These are phyloP conservation scores for Clonostachys rosea DNA, from an alignment of 2,329 filamentous ascomycete genomes.

Conservation along the genomic window DNA sequence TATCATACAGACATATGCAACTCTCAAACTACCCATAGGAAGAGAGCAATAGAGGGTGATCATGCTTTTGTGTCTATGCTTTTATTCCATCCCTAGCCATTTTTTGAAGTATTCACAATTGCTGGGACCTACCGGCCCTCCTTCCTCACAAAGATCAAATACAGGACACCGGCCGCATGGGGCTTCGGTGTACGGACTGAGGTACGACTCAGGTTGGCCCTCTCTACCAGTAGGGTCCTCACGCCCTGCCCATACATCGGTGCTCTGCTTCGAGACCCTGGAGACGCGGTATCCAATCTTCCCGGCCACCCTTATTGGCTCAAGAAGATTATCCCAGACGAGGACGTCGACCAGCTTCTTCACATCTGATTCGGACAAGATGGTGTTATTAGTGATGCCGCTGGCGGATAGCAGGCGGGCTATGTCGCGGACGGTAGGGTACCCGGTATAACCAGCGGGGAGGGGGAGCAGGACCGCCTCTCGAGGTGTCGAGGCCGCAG, in stretches of 20 bases:
- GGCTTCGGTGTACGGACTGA: constrained; percentile 79
- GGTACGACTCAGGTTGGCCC: constrained; percentile 34
- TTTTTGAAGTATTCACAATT: constrained; percentile 89
- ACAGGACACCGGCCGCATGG: constrained; percentile 92
- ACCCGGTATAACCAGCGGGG: constrained; percentile 66
- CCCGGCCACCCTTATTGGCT: constrained; percentile 50
- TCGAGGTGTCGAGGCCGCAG: constrained; percentile 10
- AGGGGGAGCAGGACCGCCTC: constrained; percentile 43
- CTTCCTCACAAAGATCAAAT: constrained; percentile 86
- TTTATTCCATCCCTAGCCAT: constrained; percentile 44
- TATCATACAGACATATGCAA: too few species aligned
- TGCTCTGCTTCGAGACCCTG: constrained; percentile 40
- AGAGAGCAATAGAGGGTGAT: too few species aligned
- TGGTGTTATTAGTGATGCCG: constrained; percentile 68
- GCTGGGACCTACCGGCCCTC: constrained; percentile 82
- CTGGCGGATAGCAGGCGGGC: constrained; percentile 67
- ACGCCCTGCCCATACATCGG: constrained; percentile 31
- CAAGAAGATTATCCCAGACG: constrained; percentile 80
- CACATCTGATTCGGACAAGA: constrained; percentile 69
- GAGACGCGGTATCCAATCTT: constrained; percentile 48
- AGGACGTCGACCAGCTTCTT: constrained; percentile 84
- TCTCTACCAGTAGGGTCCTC: constrained; percentile 27
- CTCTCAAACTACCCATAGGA: too few species aligned
- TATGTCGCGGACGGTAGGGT: constrained; percentile 77
- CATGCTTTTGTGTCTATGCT: too few species aligned